A percentile compares a stretch with the other conserved stretches of the same genome.
These are phyloP conservation scores for Psilocybe tampanensis DNA, from an alignment of 768 basidiomycete species.

Conservation along the genomic window DNA sequence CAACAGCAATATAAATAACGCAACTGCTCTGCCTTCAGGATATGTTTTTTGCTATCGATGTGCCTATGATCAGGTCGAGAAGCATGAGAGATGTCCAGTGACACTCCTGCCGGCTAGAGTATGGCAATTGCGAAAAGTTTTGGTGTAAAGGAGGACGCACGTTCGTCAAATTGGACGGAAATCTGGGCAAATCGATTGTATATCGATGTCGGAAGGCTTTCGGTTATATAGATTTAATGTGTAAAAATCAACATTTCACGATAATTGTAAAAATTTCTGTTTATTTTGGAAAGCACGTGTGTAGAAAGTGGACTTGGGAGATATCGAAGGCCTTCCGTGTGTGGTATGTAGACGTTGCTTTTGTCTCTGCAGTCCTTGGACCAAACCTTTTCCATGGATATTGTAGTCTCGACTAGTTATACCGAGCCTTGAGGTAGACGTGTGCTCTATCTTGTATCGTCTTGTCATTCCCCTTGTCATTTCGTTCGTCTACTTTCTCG, in stretches of 20 bases:
- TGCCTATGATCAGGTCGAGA: slow-evolving; percentile 81
- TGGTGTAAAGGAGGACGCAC: slow-evolving; percentile 54
- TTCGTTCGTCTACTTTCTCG: slow-evolving; percentile 4
- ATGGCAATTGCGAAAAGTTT: slow-evolving; percentile 87
- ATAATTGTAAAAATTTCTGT: background rate
- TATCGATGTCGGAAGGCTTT: slow-evolving; percentile 23
- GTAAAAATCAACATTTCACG: slow-evolving; percentile 6
- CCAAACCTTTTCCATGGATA: slow-evolving; percentile 24
- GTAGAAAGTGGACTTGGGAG: slow-evolving; percentile 15
- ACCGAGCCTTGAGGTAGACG: slow-evolving; percentile 27
- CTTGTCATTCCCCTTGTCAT: slow-evolving; percentile 8
- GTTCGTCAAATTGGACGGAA: slow-evolving; percentile 40
- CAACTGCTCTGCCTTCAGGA: slow-evolving; percentile 88
- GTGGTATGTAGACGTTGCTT: slow-evolving; percentile 15
- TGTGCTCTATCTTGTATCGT: slow-evolving; percentile 8
- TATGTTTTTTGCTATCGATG: slow-evolving; percentile 97
- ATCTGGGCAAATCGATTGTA: slow-evolving; percentile 11
- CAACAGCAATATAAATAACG: slow-evolving; percentile 70
- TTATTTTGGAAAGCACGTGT: slow-evolving; percentile 25
- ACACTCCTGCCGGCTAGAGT: slow-evolving; percentile 74
- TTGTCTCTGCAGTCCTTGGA: slow-evolving; percentile 14
- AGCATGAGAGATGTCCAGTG: slow-evolving; percentile 81
- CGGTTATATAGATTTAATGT: slow-evolving; percentile 15
- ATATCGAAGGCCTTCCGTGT: slow-evolving; percentile 16
- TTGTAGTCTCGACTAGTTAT: slow-evolving; percentile 25